These are phyloP conservation scores for Chaetomium olivaceum DNA, from an alignment of 2,329 filamentous ascomycete genomes.

Conservation along the genomic window DNA sequence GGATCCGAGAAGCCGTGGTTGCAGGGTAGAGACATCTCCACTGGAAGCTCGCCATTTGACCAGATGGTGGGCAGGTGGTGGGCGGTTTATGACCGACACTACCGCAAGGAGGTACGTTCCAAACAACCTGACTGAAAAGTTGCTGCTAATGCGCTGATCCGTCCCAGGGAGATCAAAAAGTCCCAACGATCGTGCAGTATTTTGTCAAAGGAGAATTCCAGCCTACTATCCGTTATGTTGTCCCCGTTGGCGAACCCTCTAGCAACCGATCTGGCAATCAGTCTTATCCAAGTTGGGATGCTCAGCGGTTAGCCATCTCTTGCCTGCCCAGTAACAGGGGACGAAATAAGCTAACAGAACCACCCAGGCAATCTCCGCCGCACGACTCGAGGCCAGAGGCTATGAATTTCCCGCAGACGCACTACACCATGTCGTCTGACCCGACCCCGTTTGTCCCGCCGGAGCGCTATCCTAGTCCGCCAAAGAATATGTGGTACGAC, in stretches of 20 bases:
- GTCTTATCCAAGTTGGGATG: conserved; percentile 49
- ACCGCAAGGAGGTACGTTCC: conserved; percentile 55
- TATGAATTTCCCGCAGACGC: conserved; percentile 72
- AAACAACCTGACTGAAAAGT: background rate
- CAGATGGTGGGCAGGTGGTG: conserved; percentile 90
- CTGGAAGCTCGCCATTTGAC: conserved; percentile 67
- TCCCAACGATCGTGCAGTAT: conserved; percentile 50
- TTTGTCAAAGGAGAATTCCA: conserved; percentile 57
- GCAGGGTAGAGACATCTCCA: conserved; percentile 57
- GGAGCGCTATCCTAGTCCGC: conserved; percentile 74
- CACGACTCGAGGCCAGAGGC: conserved; percentile 78
- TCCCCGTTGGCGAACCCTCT: conserved; percentile 40
- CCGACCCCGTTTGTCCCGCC: conserved; percentile 75
- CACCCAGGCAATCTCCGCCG: conserved; percentile 61
- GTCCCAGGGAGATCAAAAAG: conserved; percentile 23
- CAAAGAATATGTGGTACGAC: conserved; percentile 85
- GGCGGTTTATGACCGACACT: conserved; percentile 89
- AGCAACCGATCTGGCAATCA: conserved; percentile 31
- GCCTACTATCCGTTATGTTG: conserved; percentile 37
- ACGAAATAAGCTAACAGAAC: conserved; percentile 27
- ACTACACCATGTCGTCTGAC: conserved; percentile 83
- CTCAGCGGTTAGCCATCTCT: conserved; percentile 45
- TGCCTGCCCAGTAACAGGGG: background rate
- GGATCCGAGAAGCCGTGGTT: conserved; percentile 89
- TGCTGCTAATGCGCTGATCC: conserved; percentile 14